Evolutionary conservation across 2,329 filamentous ascomycete genomes (phyloP), one percentile per base, ranked within the genome.

Genomic region (Fusarium scirpi): DNA sequence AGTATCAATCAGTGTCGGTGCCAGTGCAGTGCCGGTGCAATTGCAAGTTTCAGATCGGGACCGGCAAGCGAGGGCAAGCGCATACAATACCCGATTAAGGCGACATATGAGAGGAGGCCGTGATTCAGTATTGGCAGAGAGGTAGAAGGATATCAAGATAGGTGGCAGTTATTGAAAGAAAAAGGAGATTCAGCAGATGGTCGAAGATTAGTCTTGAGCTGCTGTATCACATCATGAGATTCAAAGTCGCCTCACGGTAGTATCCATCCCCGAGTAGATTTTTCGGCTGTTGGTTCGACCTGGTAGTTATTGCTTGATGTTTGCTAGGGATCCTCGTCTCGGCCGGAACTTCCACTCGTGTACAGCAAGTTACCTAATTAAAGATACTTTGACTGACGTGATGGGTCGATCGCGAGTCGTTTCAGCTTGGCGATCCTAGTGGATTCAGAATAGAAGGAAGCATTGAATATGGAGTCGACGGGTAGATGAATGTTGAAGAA

Each of bases 241-340:
- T 57, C 58, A 70, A 51, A 71, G 56, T 68, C 63, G 58, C 43
- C 67, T 70, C 67, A 71, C 68, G 54, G 32, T 57, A 58, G 63
- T 51, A 18, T 53, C 54, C 46, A 43, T 29, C 40, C 51, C 25
- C 22, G 38, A 15, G 38, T 25, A 54, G 62, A 57, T 64, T 44
- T 29, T 25, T 11, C 27, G 58, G 38, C 16, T 34, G 62, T 64
- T 70, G 53, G 67, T 47, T 32, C 38, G 46, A 68, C 58, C 54
- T 49, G 30, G 58, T 55, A 60, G 25, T 60, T 71, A 51, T 57
- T 68, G 58, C 58, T 62, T 43, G 67, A 70, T 20, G 48, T 40
- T 55, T 64, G 44, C 67, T 44, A 53, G 34, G 59, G 68, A 51
- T 55, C 44, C 44, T 58, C 58, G 64, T 57, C 41, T 62, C 47